These are phyloP conservation scores for Sarocladiaceae sp. DNA, from an alignment of 2,329 filamentous ascomycete species.

Conservation along the genomic window DNA sequence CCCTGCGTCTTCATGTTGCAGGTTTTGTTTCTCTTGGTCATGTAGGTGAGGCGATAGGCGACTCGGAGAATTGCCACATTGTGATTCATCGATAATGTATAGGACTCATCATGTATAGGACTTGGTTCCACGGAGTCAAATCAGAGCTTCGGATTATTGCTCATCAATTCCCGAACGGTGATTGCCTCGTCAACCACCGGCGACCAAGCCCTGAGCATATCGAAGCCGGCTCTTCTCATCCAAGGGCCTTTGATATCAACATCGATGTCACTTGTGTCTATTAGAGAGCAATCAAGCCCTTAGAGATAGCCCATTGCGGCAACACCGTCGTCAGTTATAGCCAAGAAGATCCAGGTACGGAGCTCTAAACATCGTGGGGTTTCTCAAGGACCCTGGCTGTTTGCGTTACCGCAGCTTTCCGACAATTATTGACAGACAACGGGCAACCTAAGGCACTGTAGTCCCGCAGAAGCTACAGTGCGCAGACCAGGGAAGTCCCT, in stretches of 20 bases:
- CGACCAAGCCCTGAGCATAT: no score
- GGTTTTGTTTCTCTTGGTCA: conserved; percentile 1
- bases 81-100: not conserved
- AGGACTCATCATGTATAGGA: no score
- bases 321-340: conserved; percentile 1
- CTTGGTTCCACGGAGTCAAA: no score
- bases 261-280: no score
- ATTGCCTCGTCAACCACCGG: no score
- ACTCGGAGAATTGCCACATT: conserved; percentile 1
- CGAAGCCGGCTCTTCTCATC: no score
- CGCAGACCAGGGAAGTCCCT: not conserved
- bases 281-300: not conserved
- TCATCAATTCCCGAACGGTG: no score
- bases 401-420: not conserved
- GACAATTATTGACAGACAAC: not conserved
- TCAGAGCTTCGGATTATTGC: no score
- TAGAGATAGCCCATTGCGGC: not conserved
- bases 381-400: not conserved
- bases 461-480: not conserved
- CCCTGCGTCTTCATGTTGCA: not conserved
- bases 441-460: no score
- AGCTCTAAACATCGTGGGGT: not conserved
- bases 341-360: not conserved
- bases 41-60: conserved; percentile 1
- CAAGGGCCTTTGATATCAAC: no score